Evolutionary conservation across 208 protist genomes (phyloP), one percentile per base, ranked within the genome.

Genomic region (Porcisia deanei): DNA sequence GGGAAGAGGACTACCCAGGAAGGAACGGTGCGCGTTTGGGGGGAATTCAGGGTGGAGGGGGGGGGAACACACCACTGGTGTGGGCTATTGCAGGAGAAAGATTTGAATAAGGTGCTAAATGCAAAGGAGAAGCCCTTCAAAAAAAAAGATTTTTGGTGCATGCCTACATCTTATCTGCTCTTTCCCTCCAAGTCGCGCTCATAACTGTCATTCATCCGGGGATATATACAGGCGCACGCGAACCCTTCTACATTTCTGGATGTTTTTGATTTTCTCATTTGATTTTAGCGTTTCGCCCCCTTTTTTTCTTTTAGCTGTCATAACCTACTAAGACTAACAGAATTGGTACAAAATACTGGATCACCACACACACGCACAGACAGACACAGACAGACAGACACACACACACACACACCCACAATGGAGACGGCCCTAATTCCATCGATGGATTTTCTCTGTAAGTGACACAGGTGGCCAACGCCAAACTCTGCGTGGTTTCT

Each of bases 211-310:
- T 52, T 8, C n/a, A 71, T 18, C 18, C 52, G 30, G 49, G 18
- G 25, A 60, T 47, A 53, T 59, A 75, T 30, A 22, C 58, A 57
- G 39, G 63, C 71, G 22, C 45, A 61, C 69, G 34, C 10, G 37
- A 20, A 43, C 3, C 22, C 45, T 55, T 25, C 4, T 25, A 30
- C 30, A 30, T n/a, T 37, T 53, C 30, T 22, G 64, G 20, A 3
- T 53, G 37, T 43, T 30, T 41, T 8, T 45, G 30, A 7, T 7
- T 69, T 30, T 69, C 12, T 22, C 10, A 14, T 69, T 1, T 25
- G 6, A n/a, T 47, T 4, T 25, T 22, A 5, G 12, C 0, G 16
- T 37, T 14, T 65, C 16, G 5, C 43, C 37, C 16, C 20, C 59
- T 25, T 18, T 47, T 66, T 65, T 65, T 65, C 30, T 30, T 30